phyloP scores from a whole-genome alignment of 2,329 filamentous ascomycete species.

The Phyllosticta capitalensis region DNA sequence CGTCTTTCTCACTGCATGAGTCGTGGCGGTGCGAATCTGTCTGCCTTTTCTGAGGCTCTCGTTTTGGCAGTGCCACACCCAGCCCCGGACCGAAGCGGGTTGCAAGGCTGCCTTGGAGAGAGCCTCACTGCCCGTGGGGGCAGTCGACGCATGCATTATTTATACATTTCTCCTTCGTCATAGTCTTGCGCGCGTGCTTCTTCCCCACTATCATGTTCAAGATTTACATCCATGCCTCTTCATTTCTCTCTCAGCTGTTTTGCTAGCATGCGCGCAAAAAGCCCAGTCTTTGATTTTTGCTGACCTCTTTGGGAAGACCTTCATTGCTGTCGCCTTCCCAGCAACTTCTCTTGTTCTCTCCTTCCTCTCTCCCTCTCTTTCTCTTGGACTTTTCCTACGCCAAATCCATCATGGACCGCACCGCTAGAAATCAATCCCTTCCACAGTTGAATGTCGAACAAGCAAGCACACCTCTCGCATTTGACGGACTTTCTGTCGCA shows the following conservation, averaged over 20 bases:
- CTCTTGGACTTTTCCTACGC: not conserved
- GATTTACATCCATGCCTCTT: not conserved
- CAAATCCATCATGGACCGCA: not conserved
- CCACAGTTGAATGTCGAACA: not conserved
- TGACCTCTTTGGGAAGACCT: not conserved
- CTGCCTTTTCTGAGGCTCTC: not conserved
- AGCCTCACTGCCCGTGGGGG: not conserved
- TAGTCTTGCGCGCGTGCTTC: not conserved
- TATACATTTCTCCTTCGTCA: not conserved
- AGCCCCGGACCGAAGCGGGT: not conserved
- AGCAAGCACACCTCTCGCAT: not conserved
- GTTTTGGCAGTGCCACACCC: not conserved
- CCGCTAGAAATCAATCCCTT: not conserved
- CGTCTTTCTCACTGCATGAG: not conserved
- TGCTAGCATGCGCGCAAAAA: not conserved
- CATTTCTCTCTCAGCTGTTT: not conserved
- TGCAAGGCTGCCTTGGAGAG: not conserved
- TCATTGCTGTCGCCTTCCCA: not conserved
- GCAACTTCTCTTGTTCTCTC: not conserved
- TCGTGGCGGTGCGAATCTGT: not conserved
- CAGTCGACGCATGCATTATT: not conserved
- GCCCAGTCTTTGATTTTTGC: not conserved
- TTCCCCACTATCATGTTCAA: not conserved
- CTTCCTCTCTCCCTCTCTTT: too few relatives aligned
- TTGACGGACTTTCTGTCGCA: constrained; percentile 6